Conservation (phyloP, 495 filamentous ascomycete species). For the Penicillium desertorum region DNA sequence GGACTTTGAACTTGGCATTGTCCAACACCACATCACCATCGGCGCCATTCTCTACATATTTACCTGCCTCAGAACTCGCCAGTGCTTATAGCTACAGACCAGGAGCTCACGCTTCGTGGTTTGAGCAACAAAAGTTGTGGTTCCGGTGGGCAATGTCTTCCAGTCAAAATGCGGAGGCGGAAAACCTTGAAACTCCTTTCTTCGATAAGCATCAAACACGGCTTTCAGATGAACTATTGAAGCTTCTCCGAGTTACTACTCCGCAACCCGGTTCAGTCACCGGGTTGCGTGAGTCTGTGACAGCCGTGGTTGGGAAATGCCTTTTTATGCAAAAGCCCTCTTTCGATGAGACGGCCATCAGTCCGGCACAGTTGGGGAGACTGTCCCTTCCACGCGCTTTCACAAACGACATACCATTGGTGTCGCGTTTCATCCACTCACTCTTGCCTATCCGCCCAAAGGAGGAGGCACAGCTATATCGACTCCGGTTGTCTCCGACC, state of each 20-base stretch:
- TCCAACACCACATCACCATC: slow-evolving; percentile 17
- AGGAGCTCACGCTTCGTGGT: slow-evolving; percentile 29
- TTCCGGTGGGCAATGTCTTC: slow-evolving; percentile 43
- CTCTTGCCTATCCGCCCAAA: slow-evolving; percentile 18
- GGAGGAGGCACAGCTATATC: slow-evolving; percentile 20
- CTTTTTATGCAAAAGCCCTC: slow-evolving; percentile 36
- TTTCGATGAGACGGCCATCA: slow-evolving; percentile 23
- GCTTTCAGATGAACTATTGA: slow-evolving; percentile 40
- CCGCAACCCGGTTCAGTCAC: not conserved
- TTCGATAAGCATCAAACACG: slow-evolving; percentile 37
- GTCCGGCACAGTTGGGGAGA: slow-evolving; percentile 36
- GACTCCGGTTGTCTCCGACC: slow-evolving; percentile 37
- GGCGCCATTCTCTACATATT: slow-evolving; percentile 40
- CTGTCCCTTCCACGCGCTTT: slow-evolving; percentile 35
- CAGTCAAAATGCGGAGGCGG: slow-evolving; percentile 16
- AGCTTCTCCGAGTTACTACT: slow-evolving; percentile 28
- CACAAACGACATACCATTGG: slow-evolving; percentile 32
- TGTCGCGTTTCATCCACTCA: slow-evolving; percentile 29
- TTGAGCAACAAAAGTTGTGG: slow-evolving; percentile 39
- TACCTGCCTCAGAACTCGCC: slow-evolving; percentile 30
- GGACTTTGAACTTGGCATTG: slow-evolving; percentile 38
- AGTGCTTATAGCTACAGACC: slow-evolving; percentile 24
- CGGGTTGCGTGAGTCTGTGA: slow-evolving; percentile 35
- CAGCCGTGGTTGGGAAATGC: slow-evolving; percentile 42
- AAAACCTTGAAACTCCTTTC: slow-evolving; percentile 20